Conservation (phyloP, 2,329 filamentous ascomycete species). For the Geosmithia flava region DNA sequence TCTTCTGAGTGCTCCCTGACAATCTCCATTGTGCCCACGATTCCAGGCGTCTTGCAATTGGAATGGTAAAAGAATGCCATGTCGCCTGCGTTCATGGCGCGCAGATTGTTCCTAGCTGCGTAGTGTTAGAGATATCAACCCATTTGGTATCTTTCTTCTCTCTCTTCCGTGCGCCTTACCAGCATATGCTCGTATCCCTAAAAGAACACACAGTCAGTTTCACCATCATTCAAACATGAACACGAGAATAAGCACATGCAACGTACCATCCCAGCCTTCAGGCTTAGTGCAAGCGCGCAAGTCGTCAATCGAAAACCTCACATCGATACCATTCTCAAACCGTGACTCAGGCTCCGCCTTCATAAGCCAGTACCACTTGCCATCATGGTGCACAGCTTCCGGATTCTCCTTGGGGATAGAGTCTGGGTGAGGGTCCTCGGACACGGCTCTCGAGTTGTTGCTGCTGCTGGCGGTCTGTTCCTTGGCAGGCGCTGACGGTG, state of each 20-base stretch:
- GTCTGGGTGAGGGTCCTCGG: slow-evolving; percentile 17
- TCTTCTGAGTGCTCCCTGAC: slow-evolving; percentile 76
- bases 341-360: slow-evolving; percentile 84
- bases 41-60: slow-evolving; percentile 79
- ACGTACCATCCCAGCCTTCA: slow-evolving; percentile 89
- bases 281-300: slow-evolving; percentile 58
- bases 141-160: too few relatives aligned
- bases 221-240: background rate
- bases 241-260: slow-evolving; percentile 14
- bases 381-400: slow-evolving; percentile 24
- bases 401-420: slow-evolving; percentile 23
- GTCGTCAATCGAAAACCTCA: slow-evolving; percentile 92
- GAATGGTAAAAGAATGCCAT: slow-evolving; percentile 96
- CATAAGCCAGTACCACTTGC: slow-evolving; percentile 60
- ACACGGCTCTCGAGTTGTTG: slow-evolving; percentile 5
- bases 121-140: background rate
- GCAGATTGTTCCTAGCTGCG: slow-evolving; percentile 73
- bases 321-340: slow-evolving; percentile 75
- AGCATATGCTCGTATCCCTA: slow-evolving; percentile 37
- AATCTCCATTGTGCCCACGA: slow-evolving; percentile 82
- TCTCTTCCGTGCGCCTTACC: slow-evolving; percentile 15
- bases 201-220: background rate
- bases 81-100: slow-evolving; percentile 83
- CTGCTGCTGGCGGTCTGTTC: slow-evolving; percentile 1
- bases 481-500: background rate